phyloP scores from a whole-genome alignment of 495 filamentous ascomycete species.

The Neurospora sublineolata region DNA sequence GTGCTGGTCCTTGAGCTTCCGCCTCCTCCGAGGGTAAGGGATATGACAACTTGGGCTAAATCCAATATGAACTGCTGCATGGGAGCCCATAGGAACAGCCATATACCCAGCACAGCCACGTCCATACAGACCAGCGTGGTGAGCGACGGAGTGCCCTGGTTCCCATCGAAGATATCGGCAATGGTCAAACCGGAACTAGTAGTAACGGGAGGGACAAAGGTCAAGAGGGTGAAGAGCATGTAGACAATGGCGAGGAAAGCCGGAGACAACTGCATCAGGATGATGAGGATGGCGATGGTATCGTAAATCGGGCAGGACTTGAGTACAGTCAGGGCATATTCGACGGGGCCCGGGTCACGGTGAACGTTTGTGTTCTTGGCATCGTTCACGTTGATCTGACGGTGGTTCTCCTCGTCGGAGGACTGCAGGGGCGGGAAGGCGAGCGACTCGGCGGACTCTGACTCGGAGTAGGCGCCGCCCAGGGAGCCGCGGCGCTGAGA shows the following conservation, averaged over 20 bases:
- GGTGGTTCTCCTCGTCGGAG: constrained; percentile 36
- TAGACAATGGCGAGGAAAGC: constrained; percentile 84
- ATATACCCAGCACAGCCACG: constrained; percentile 65
- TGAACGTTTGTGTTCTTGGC: constrained; percentile 56
- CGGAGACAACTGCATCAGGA: constrained; percentile 91
- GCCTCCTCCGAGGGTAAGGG: constrained; percentile 82
- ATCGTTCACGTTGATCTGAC: constrained; percentile 52
- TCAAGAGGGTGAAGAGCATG: constrained; percentile 83
- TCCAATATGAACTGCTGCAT: constrained; percentile 84
- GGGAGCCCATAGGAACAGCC: constrained; percentile 83
- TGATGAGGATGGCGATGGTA: constrained; percentile 94
- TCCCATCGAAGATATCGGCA: constrained; percentile 41
- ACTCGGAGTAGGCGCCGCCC: constrained; percentile 33
- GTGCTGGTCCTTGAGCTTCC: constrained; percentile 63
- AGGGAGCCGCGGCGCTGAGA: constrained; percentile 33
- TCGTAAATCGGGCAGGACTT: constrained; percentile 84
- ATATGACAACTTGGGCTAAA: constrained; percentile 92
- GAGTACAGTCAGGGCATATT: constrained; percentile 74
- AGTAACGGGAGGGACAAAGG: constrained; percentile 72
- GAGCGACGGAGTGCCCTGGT: constrained; percentile 55
- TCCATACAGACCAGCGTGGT: constrained; percentile 76
- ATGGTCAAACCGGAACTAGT: constrained; percentile 42
- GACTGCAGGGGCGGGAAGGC: constrained; percentile 23
- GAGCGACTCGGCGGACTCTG: constrained; percentile 37
- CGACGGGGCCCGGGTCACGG: constrained; percentile 51